A percentile compares a stretch with the other conserved stretches of the same genome.
Evolutionary conservation across 2,329 filamentous ascomycete genomes (phyloP).

Genomic region (Penicillium nordicum): DNA sequence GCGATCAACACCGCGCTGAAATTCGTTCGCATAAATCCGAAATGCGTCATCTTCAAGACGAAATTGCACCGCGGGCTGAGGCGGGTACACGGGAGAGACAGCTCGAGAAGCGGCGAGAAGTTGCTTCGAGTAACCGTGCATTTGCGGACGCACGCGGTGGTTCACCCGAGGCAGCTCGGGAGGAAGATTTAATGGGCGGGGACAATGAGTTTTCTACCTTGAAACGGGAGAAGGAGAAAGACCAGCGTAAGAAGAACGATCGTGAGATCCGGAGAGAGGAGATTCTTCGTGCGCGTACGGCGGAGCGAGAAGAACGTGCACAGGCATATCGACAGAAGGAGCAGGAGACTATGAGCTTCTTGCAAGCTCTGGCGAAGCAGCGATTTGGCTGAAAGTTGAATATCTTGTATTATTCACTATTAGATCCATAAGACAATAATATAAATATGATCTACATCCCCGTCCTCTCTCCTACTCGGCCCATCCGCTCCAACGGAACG

Average conservation of each 20-base stretch:
- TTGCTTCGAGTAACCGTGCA: constrained; percentile 67
- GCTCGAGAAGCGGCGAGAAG: constrained; percentile 77
- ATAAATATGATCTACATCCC: too few relatives aligned
- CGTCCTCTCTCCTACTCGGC: background rate
- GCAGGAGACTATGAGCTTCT: constrained; percentile 76
- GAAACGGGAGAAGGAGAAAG: constrained; percentile 62
- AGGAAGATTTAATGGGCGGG: constrained; percentile 70
- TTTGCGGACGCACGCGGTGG: constrained; percentile 59
- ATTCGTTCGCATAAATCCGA: constrained; percentile 48
- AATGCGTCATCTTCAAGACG: constrained; percentile 53
- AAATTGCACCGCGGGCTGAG: constrained; percentile 77
- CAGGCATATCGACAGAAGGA: constrained; percentile 71
- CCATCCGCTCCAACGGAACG: background rate
- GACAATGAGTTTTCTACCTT: constrained; percentile 59
- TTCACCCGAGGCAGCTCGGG: constrained; percentile 65
- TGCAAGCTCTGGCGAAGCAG: constrained; percentile 74
- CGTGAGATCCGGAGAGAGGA: constrained; percentile 80
- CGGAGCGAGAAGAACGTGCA: constrained; percentile 75
- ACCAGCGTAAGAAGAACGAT: constrained; percentile 75
- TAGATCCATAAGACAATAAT: background rate
- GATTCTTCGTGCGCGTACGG: constrained; percentile 67
- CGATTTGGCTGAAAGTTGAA: constrained; percentile 60
- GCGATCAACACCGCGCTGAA: constrained; percentile 44
- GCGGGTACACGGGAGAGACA: constrained; percentile 76
- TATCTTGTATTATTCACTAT: background rate